phyloP scores from a whole-genome alignment of 2,329 filamentous ascomycete species.

The Hymenoscyphus linearis region DNA sequence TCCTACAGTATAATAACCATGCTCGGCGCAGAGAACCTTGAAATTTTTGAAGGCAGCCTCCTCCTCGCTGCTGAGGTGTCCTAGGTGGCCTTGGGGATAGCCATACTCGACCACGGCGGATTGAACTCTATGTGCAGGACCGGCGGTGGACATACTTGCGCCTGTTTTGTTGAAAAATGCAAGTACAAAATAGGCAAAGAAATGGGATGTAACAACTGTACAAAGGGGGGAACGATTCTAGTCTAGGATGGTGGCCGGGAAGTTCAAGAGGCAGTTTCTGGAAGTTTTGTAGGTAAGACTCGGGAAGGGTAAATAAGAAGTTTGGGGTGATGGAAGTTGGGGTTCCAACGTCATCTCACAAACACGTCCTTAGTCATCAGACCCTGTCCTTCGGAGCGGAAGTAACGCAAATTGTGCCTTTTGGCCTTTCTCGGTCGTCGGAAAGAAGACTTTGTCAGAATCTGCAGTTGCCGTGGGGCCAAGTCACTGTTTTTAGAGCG shows the following conservation, averaged over 20 bases:
- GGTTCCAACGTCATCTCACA: background rate
- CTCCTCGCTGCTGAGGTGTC: slow-evolving; percentile 68
- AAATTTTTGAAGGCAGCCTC: slow-evolving; percentile 63
- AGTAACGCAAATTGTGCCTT: too few relatives aligned
- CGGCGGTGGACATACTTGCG: slow-evolving; percentile 18
- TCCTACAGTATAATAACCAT: slow-evolving; percentile 54
- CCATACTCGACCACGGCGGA: slow-evolving; percentile 38
- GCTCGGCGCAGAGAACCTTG: slow-evolving; percentile 61
- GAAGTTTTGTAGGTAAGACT: background rate
- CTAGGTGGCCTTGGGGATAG: slow-evolving; percentile 74
- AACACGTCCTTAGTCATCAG: background rate
- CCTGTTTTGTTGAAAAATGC: background rate
- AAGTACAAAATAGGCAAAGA: background rate
- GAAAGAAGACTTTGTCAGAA: background rate
- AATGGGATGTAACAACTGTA: background rate
- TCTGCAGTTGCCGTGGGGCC: background rate
- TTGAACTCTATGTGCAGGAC: slow-evolving; percentile 31
- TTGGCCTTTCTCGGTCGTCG: too few relatives aligned
- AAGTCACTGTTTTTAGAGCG: background rate
- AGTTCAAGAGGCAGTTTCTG: background rate
- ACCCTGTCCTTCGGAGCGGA: too few relatives aligned
- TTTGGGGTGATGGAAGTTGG: background rate
- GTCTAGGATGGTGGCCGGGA: background rate
- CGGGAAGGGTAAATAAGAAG: background rate
- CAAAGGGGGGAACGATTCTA: background rate